Evolutionary conservation across 164 flowering plant species (phyloP).

Genomic region (Magnolia kwangsiensis): DNA sequence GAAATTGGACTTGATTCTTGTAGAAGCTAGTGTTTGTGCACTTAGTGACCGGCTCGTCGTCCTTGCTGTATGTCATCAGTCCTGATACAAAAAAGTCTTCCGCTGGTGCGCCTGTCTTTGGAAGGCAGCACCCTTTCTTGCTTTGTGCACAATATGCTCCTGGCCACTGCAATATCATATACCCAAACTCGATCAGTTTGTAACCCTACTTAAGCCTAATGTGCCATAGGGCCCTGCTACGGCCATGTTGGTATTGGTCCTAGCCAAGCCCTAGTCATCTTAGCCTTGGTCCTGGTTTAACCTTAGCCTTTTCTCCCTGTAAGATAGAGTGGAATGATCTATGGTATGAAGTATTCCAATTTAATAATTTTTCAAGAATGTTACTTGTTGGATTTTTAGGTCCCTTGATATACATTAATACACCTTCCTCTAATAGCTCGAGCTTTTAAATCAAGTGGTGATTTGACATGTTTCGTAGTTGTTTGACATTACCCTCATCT

Average conservation of each 20-base stretch:
- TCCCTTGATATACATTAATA: too few relatives aligned
- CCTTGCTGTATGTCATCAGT: background rate
- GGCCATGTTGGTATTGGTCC: background rate
- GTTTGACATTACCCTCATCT: too few relatives aligned
- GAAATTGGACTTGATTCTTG: background rate
- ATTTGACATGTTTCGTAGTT: too few relatives aligned
- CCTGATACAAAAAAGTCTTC: background rate
- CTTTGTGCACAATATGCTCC: conserved; percentile 4
- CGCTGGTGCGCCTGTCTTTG: background rate
- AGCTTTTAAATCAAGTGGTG: too few relatives aligned
- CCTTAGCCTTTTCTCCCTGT: too few relatives aligned
- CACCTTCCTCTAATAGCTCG: too few relatives aligned
- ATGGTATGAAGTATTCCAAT: too few relatives aligned
- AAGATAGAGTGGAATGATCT: too few relatives aligned
- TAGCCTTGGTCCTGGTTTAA: too few relatives aligned
- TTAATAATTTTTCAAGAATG: too few relatives aligned
- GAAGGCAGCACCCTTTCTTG: background rate
- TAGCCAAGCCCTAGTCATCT: too few relatives aligned
- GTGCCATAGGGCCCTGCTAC: background rate
- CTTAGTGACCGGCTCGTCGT: background rate
- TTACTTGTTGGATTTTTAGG: too few relatives aligned
- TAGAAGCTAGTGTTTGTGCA: background rate
- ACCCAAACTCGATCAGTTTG: background rate
- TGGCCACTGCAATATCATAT: conserved; percentile 2
- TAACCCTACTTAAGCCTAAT: background rate